phyloP scores from a whole-genome alignment of 1,284 basidiomycete genomes.

The Malassezia japonica region DNA sequence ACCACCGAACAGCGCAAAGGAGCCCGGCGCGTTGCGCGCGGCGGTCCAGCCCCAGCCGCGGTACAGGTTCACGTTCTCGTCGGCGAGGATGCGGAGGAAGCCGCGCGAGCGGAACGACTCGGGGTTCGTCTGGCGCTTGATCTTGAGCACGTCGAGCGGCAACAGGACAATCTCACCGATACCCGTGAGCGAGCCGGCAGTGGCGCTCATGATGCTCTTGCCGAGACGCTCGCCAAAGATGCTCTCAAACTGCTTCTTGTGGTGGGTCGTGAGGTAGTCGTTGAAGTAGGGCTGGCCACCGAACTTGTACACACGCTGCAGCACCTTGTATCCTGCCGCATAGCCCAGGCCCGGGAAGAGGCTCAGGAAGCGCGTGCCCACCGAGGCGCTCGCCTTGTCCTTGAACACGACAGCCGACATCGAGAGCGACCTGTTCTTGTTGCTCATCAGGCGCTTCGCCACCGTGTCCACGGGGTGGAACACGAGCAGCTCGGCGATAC shows the following conservation, averaged over 20 bases:
- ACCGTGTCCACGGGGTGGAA: conserved; percentile 65
- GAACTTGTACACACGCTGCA: conserved; percentile 60
- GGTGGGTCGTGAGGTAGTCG: conserved; percentile 71
- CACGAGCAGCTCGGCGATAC: conserved; percentile 77
- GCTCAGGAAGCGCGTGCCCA: conserved; percentile 65
- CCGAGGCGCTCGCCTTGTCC: conserved; percentile 62
- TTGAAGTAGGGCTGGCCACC: conserved; percentile 97
- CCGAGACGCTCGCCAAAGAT: conserved; percentile 90
- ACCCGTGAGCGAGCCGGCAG: conserved; percentile 58
- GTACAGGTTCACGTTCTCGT: conserved; percentile 82
- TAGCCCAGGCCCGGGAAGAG: conserved; percentile 97
- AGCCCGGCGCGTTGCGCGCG: conserved; percentile 90
- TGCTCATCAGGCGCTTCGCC: conserved; percentile 94
- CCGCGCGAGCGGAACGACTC: conserved; percentile 55
- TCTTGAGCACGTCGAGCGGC: conserved; percentile 91
- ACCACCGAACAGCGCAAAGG: conserved; percentile 83
- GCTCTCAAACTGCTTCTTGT: conserved; percentile 67
- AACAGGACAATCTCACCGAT: conserved; percentile 94
- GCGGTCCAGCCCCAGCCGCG: conserved; percentile 99
- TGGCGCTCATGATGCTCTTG: conserved; percentile 89
- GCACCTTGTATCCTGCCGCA: conserved; percentile 72
- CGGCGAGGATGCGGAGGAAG: conserved; percentile 74
- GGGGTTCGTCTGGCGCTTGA: conserved; percentile 61
- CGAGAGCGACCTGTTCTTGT: conserved; percentile 52
- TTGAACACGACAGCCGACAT: conserved; percentile 75